Conservation (phyloP, 306 rosid genomes). For the Dryas octopetala region DNA sequence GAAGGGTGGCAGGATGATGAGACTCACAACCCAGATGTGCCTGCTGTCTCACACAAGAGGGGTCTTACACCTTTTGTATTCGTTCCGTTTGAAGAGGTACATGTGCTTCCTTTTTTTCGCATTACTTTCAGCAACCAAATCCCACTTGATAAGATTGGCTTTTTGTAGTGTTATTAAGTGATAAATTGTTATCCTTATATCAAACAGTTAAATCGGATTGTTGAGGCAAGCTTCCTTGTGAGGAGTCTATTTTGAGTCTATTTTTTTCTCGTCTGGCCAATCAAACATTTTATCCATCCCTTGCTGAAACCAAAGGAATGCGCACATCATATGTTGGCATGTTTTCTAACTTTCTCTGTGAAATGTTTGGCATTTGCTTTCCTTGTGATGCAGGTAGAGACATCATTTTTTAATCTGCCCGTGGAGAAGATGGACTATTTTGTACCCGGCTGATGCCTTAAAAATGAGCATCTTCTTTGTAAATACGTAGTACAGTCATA, state of each 20-base stretch:
- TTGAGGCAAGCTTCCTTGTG: neutral
- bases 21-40: slow-evolving; percentile 95
- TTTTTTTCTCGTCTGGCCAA: neutral
- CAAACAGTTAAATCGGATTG: neutral
- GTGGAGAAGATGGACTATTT: slow-evolving; percentile 92
- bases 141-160: neutral
- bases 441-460: slow-evolving; percentile 65
- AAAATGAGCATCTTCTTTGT: slow-evolving; percentile 32
- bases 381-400: slow-evolving; percentile 54
- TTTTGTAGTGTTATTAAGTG: neutral
- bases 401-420: slow-evolving; percentile 82
- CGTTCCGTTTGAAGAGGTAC: slow-evolving; percentile 85
- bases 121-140: neutral
- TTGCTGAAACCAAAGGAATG: neutral
- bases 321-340: neutral
- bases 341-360: neutral
- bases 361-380: slow-evolving; percentile 11
- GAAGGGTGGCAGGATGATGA: slow-evolving; percentile 95
- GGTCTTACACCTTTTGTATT: slow-evolving; percentile 87
- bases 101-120: neutral
- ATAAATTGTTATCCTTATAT: neutral
- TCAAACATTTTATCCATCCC: neutral
- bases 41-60: slow-evolving; percentile 84
- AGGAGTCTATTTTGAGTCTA: no score
- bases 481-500: slow-evolving; percentile 31